Percentiles rank a stretch among this genome's conserved stretches.
phyloP scores from a whole-genome alignment of 805 yeast species.

The Kazachstania kunashirensis region DNA sequence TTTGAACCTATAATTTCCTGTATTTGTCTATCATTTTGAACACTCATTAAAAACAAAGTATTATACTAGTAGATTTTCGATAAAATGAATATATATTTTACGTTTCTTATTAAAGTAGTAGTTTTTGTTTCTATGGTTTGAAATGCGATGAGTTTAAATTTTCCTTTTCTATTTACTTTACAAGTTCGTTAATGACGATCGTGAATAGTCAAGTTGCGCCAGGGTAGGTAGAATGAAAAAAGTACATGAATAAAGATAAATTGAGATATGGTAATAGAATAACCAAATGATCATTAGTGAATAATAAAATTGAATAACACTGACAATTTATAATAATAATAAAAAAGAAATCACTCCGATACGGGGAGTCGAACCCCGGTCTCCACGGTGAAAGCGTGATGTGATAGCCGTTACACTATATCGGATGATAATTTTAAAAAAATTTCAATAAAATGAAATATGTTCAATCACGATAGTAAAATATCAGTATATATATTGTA shows the following conservation, averaged over 20 bases:
- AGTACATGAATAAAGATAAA: too few relatives aligned
- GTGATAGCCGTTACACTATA: conserved; percentile 17
- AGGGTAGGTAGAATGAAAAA: too few relatives aligned
- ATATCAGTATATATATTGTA: neutral
- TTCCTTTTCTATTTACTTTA: too few relatives aligned
- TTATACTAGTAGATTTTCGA: too few relatives aligned
- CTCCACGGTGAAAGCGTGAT: conserved; percentile 15
- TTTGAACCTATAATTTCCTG: conserved; percentile 27
- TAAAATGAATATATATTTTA: too few relatives aligned
- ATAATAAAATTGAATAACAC: too few relatives aligned
- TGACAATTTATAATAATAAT: too few relatives aligned
- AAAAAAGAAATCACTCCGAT: conserved; percentile 9
- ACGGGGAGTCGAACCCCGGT: conserved; percentile 17
- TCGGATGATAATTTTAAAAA: conserved; percentile 4
- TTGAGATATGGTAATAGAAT: too few relatives aligned
- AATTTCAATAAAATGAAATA: neutral
- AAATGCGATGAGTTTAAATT: neutral
- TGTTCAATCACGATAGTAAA: neutral
- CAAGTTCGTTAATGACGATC: too few relatives aligned
- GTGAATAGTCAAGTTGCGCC: too few relatives aligned
- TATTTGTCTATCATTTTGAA: conserved; percentile 11
- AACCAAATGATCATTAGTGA: too few relatives aligned
- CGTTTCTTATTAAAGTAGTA: neutral
- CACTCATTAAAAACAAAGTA: neutral
- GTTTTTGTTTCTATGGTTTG: neutral